phyloP scores from a whole-genome alignment of 106 monocot species.

The Allium cepa region DNA sequence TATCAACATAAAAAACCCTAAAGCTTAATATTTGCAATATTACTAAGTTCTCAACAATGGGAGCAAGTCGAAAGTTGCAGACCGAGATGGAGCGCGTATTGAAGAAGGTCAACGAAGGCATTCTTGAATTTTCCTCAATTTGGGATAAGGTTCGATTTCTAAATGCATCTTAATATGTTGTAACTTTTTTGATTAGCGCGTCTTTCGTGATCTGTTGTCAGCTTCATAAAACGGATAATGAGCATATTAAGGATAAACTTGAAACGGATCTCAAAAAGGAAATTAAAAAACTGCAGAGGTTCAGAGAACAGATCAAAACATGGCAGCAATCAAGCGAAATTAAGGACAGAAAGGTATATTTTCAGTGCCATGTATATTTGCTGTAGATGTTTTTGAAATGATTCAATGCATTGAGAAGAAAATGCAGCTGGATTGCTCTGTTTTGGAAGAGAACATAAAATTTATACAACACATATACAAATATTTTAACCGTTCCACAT shows the following conservation, averaged over 20 bases:
- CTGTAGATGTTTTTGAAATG: too few relatives aligned
- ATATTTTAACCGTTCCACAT: too few relatives aligned
- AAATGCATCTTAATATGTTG: neutral
- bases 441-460: too few relatives aligned
- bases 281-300: slow-evolving; percentile 16
- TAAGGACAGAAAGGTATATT: slow-evolving; percentile 10
- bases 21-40: neutral
- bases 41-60: slow-evolving; percentile 16
- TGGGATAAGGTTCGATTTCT: slow-evolving; percentile 51
- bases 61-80: slow-evolving; percentile 60
- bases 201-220: neutral
- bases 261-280: slow-evolving; percentile 17
- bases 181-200: neutral
- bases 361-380: too few relatives aligned
- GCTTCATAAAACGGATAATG: slow-evolving; percentile 11
- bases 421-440: too few relatives aligned
- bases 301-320: slow-evolving; percentile 13
- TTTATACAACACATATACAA: too few relatives aligned
- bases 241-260: slow-evolving; percentile 10
- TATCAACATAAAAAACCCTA: neutral
- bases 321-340: slow-evolving; percentile 12
- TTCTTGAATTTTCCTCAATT: slow-evolving; percentile 22
- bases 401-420: too few relatives aligned
- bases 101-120: slow-evolving; percentile 65
- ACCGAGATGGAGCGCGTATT: slow-evolving; percentile 64